These are phyloP conservation scores for Aspergillus sparsus DNA, from an alignment of 495 filamentous ascomycete species.

Conservation along the genomic window DNA sequence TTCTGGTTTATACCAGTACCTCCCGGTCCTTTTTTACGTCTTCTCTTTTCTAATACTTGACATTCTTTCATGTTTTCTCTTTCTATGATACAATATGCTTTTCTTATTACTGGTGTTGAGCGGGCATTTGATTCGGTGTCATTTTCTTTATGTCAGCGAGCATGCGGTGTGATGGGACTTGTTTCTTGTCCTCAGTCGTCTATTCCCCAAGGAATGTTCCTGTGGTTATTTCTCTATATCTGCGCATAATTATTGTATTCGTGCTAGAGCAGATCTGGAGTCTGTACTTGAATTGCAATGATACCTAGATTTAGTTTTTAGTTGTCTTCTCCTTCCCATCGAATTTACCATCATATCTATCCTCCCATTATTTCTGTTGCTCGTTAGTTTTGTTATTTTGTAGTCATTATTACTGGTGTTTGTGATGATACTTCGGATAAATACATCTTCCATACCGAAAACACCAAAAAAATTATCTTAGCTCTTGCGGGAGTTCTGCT, in stretches of 20 bases:
- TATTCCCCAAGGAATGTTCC: conserved; percentile 21
- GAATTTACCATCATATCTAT: neutral
- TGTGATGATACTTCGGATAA: conserved; percentile 6
- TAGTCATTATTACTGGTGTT: neutral
- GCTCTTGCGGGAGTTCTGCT: neutral
- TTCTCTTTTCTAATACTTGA: conserved; percentile 16
- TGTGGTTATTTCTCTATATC: conserved; percentile 27
- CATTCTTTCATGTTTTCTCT: conserved; percentile 9
- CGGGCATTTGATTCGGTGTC: conserved; percentile 39
- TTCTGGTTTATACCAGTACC: conserved; percentile 18
- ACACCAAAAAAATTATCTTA: conserved; percentile 12
- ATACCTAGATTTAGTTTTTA: conserved; percentile 23
- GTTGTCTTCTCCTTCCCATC: no score
- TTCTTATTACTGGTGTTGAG: conserved; percentile 34
- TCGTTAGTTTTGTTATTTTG: neutral
- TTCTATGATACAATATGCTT: conserved; percentile 22
- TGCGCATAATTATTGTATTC: conserved; percentile 39
- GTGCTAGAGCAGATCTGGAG: conserved; percentile 34
- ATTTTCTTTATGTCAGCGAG: conserved; percentile 38
- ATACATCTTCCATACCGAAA: conserved; percentile 7
- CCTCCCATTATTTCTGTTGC: neutral
- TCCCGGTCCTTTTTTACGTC: conserved; percentile 21
- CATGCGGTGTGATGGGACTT: conserved; percentile 39
- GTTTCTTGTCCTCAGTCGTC: conserved; percentile 17
- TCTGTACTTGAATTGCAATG: conserved; percentile 34